Conservation (phyloP, 352 stramenopile genomes). For the Pythium scleroteichum region DNA sequence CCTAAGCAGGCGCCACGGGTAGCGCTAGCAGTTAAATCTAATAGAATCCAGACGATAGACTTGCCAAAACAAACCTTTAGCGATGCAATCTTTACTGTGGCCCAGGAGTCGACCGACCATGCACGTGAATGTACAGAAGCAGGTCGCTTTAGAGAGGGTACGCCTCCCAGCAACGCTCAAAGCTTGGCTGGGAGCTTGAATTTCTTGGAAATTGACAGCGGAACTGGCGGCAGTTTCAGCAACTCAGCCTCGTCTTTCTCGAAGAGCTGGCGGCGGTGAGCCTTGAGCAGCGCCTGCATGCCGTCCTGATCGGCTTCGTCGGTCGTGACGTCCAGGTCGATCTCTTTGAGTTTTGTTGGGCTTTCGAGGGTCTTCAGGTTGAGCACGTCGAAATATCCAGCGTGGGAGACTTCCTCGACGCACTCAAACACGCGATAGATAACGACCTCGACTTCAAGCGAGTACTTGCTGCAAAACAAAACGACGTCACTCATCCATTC, state of each 20-base stretch:
- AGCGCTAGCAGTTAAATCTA: no score
- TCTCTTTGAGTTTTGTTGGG: conserved; percentile 34
- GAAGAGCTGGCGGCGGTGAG: conserved; percentile 36
- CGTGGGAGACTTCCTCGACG: conserved; percentile 34
- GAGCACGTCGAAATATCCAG: conserved; percentile 48
- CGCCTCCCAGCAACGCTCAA: not conserved
- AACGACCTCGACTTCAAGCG: conserved; percentile 35
- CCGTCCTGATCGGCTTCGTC: conserved; percentile 41
- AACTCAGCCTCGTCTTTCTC: conserved; percentile 41
- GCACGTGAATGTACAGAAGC: no score
- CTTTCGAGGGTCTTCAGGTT: conserved; percentile 39
- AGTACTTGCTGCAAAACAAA: conserved; percentile 34
- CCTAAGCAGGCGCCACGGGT: no score
- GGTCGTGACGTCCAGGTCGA: conserved; percentile 34
- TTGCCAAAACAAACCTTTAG: no score
- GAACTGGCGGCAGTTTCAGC: conserved; percentile 38
- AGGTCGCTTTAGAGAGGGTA: no score
- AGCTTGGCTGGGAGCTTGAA: conserved; percentile 29
- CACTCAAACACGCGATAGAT: conserved; percentile 32
- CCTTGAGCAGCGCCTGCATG: conserved; percentile 38
- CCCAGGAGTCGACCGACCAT: no score
- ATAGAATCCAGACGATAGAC: no score
- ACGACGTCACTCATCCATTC: no score
- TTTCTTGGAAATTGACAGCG: conserved; percentile 33
- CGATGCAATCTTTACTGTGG: no score